Evolutionary conservation across 129 eudicot species (phyloP).

Genomic region (Glebionis coronaria): DNA sequence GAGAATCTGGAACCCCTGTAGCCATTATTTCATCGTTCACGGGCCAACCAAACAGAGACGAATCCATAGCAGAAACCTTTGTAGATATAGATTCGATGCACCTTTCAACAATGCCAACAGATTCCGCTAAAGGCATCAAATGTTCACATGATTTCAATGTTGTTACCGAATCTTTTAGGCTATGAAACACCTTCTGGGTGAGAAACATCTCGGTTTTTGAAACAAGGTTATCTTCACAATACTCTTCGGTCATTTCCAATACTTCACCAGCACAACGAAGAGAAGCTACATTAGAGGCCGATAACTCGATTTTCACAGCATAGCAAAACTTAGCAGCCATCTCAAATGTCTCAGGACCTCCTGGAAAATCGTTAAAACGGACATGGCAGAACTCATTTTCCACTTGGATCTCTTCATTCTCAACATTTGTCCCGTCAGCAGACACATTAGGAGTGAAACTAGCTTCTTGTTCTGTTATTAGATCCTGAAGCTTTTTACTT

Average conservation of each 20-base stretch:
- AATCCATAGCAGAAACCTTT: conserved; percentile 56
- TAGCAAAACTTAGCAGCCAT: conserved; percentile 86
- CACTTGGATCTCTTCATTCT: conserved; percentile 35
- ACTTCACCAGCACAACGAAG: conserved; percentile 90
- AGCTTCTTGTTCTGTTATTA: conserved; percentile 69
- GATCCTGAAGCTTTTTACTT: conserved; percentile 77
- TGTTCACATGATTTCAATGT: conserved; percentile 60
- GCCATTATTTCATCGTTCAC: conserved; percentile 36
- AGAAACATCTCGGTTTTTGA: conserved; percentile 66
- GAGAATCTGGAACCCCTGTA: conserved; percentile 6
- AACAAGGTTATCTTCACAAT: conserved; percentile 68
- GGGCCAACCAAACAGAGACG: conserved; percentile 82
- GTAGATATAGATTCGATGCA: conserved; percentile 63
- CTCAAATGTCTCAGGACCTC: conserved; percentile 87
- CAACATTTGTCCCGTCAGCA: conserved; percentile 21
- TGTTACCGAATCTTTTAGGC: conserved; percentile 49
- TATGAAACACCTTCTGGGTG: conserved; percentile 54
- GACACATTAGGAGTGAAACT: conserved; percentile 19
- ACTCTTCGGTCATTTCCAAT: conserved; percentile 81
- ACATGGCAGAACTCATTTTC: conserved; percentile 39
- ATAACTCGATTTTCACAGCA: conserved; percentile 72
- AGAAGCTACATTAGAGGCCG: conserved; percentile 65
- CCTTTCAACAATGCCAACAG: conserved; percentile 59
- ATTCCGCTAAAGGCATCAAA: conserved; percentile 62
- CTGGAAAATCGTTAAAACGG: conserved; percentile 71